Evolutionary conservation across 805 yeast genomes (phyloP).

Genomic region (Tetrapisispora pingtungensis): DNA sequence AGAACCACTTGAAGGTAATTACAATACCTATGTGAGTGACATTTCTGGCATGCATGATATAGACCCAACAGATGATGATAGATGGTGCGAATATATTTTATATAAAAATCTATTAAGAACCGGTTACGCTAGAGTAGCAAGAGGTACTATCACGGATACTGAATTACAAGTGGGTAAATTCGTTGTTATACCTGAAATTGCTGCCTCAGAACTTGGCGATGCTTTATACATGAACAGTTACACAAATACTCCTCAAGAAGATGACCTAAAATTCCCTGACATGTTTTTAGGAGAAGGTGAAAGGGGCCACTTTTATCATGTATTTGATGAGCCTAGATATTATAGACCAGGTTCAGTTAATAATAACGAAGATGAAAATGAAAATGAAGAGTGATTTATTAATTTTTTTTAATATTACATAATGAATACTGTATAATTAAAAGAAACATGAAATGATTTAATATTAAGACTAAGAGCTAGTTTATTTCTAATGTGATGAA

Average conservation of each 20-base stretch:
- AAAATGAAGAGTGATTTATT: neutral
- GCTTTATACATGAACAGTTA: slow-evolving; percentile 45
- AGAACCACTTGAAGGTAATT: slow-evolving; percentile 78
- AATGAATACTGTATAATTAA: neutral
- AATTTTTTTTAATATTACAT: neutral
- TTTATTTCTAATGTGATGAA: no score
- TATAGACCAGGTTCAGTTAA: slow-evolving; percentile 19
- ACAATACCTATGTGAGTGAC: slow-evolving; percentile 81
- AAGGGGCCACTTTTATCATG: slow-evolving; percentile 88
- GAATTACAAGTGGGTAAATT: slow-evolving; percentile 94
- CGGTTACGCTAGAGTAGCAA: slow-evolving; percentile 87
- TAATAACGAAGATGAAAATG: neutral
- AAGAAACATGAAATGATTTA: neutral
- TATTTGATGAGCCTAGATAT: slow-evolving; percentile 88
- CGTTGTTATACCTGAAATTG: slow-evolving; percentile 38
- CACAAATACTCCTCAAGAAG: slow-evolving; percentile 42
- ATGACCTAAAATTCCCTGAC: slow-evolving; percentile 63
- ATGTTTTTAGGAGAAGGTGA: slow-evolving; percentile 84
- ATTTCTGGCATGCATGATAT: slow-evolving; percentile 84
- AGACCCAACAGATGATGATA: slow-evolving; percentile 87
- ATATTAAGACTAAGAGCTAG: neutral
- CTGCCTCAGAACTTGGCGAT: slow-evolving; percentile 27
- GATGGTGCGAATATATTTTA: slow-evolving; percentile 97
- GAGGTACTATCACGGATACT: slow-evolving; percentile 93
- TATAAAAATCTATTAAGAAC: slow-evolving; percentile 78